These are phyloP conservation scores for Gastrolobium villosum DNA, from an alignment of 306 rosid genomes.

Conservation along the genomic window DNA sequence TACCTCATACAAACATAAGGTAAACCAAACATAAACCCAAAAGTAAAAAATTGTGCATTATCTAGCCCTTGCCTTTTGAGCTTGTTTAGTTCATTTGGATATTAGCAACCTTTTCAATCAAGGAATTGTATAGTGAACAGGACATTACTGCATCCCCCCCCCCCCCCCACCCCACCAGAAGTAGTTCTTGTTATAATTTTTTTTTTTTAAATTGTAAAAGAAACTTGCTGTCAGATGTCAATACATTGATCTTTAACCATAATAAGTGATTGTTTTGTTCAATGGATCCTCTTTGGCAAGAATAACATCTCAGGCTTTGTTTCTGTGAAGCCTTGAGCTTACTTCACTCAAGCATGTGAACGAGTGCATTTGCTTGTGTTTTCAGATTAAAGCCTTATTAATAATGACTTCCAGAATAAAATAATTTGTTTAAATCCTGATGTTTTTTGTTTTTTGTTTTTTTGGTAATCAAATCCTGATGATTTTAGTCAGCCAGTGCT, in stretches of 20 bases:
- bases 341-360: conserved; percentile 29
- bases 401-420: conserved; percentile 20
- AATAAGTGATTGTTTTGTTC: not conserved
- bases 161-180: not conserved
- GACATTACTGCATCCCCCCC: not conserved
- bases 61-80: not conserved
- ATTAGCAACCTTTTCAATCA: conserved; percentile 1
- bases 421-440: not conserved
- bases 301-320: conserved; percentile 32
- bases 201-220: not conserved
- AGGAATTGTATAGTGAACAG: conserved; percentile 11
- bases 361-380: conserved; percentile 20
- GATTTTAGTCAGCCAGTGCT: conserved; percentile 28
- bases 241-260: not conserved
- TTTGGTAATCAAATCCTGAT: conserved; percentile 27
- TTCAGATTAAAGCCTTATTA: conserved; percentile 20
- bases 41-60: not conserved
- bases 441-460: no score
- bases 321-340: not conserved
- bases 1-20: conserved; percentile 65
- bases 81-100: conserved; percentile 36
- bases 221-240: conserved; percentile 36
- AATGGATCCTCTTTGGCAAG: conserved; percentile 22
- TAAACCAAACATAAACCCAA: conserved; percentile 42
- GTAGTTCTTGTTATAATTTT: conserved; percentile 28